phyloP scores from a whole-genome alignment of 805 yeast genomes.

The Komagataella ulmi region DNA sequence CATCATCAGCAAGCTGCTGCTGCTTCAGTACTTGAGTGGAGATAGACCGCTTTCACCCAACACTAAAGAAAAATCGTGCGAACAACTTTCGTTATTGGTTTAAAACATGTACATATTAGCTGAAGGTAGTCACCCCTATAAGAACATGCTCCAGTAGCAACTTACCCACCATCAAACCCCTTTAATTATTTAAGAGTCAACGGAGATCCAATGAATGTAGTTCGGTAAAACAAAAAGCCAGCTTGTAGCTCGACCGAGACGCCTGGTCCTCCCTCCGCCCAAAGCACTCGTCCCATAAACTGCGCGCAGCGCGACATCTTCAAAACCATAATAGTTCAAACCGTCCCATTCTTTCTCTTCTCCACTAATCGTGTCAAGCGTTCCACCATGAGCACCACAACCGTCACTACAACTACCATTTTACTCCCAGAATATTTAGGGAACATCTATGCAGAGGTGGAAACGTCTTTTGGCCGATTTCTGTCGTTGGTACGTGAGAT shows the following conservation, averaged over 20 bases:
- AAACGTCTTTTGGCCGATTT: slow-evolving; percentile 1
- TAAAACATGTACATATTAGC: background rate
- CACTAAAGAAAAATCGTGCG: slow-evolving; percentile 21
- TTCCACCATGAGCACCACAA: slow-evolving; percentile 1
- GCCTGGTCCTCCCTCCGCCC: background rate
- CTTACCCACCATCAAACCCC: background rate
- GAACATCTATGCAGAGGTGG: slow-evolving; percentile 2
- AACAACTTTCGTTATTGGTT: background rate
- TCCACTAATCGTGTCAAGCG: background rate
- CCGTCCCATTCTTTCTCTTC: background rate
- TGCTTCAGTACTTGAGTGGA: slow-evolving; percentile 67
- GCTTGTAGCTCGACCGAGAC: background rate
- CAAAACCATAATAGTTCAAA: background rate
- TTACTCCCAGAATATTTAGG: slow-evolving; percentile 6
- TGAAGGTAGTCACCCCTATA: background rate
- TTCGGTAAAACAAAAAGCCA: too few species aligned
- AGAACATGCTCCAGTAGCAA: background rate
- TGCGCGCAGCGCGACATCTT: background rate
- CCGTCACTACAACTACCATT: slow-evolving; percentile 5
- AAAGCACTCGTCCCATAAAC: background rate
- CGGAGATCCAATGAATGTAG: too few species aligned
- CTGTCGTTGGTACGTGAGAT: slow-evolving; percentile 4
- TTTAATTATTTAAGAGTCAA: too few species aligned
- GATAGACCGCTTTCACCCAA: slow-evolving; percentile 49
- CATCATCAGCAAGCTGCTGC: slow-evolving; percentile 48